Evolutionary conservation across 2,329 filamentous ascomycete genomes (phyloP).

Genomic region (Endocalyx cinctus): DNA sequence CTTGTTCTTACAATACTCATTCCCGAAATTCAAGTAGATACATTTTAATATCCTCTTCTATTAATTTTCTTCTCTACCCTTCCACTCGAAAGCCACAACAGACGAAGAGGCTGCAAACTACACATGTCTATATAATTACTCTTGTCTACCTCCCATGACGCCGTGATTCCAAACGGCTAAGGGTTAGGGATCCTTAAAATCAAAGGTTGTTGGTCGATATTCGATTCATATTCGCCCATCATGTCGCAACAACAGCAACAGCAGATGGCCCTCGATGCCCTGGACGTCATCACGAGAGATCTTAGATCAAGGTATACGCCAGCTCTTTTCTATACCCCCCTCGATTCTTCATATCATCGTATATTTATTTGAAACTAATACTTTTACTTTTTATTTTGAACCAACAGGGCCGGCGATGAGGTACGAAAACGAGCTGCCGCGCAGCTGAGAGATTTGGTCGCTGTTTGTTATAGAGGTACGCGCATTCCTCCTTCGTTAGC

Average conservation of each 20-base stretch:
- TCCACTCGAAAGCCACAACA: too few species aligned
- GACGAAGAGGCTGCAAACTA: too few species aligned
- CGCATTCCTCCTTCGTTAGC: background rate
- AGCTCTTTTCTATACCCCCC: background rate
- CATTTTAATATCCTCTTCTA: too few species aligned
- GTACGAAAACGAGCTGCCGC: conserved; percentile 47
- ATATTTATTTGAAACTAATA: too few species aligned
- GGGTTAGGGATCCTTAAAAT: too few species aligned
- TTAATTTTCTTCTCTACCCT: too few species aligned
- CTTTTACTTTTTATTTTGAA: too few species aligned
- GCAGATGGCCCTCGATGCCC: conserved; percentile 50
- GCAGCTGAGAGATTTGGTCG: conserved; percentile 52
- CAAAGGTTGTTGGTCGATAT: too few species aligned
- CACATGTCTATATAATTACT: too few species aligned
- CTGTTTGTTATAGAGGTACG: conserved; percentile 51
- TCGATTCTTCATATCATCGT: background rate
- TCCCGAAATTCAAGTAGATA: too few species aligned
- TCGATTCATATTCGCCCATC: conserved; percentile 15
- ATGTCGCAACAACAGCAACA: conserved; percentile 43
- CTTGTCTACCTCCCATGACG: too few species aligned
- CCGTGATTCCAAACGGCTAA: too few species aligned
- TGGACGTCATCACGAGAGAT: conserved; percentile 51
- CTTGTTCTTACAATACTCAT: conserved; percentile 15
- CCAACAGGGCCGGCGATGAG: conserved; percentile 40
- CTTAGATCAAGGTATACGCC: conserved; percentile 47